Evolutionary conservation across 2,329 filamentous ascomycete species (phyloP).

Genomic region (Beauveria australis): DNA sequence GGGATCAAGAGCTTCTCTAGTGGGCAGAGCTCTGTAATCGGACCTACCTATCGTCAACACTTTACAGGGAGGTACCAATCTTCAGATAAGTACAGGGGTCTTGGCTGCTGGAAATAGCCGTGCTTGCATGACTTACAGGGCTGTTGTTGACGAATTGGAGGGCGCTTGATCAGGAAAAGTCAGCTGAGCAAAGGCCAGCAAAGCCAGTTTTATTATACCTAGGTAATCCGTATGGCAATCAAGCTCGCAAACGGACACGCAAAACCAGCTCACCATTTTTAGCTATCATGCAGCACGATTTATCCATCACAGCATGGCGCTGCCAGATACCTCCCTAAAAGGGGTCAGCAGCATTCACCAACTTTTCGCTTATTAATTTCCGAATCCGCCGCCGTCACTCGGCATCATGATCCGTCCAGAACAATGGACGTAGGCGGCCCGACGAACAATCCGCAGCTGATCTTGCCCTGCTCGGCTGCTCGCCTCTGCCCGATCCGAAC

Average conservation of each 20-base stretch:
- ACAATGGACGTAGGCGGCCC: not conserved
- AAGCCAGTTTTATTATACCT: too few species aligned
- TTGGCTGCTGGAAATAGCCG: not conserved
- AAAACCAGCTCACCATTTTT: not conserved
- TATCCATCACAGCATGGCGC: not conserved
- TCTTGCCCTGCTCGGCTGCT: not conserved
- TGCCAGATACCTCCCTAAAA: not conserved
- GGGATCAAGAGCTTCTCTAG: not conserved
- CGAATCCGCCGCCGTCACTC: not conserved
- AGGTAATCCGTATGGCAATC: too few species aligned
- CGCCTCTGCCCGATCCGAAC: conserved; percentile 1
- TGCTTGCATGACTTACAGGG: not conserved
- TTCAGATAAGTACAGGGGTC: not conserved
- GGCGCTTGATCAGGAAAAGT: not conserved
- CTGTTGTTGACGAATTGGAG: not conserved
- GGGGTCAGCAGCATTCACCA: not conserved
- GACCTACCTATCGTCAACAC: not conserved
- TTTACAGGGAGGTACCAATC: not conserved
- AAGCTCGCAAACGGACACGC: not conserved
- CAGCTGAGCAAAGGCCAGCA: too few species aligned
- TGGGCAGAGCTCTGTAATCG: not conserved
- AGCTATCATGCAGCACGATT: not conserved
- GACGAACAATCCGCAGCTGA: not conserved
- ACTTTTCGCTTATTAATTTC: not conserved
- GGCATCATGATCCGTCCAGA: not conserved